Evolutionary conservation across 2,329 filamentous ascomycete species (phyloP).

Genomic region (Xylariaceae sp.): DNA sequence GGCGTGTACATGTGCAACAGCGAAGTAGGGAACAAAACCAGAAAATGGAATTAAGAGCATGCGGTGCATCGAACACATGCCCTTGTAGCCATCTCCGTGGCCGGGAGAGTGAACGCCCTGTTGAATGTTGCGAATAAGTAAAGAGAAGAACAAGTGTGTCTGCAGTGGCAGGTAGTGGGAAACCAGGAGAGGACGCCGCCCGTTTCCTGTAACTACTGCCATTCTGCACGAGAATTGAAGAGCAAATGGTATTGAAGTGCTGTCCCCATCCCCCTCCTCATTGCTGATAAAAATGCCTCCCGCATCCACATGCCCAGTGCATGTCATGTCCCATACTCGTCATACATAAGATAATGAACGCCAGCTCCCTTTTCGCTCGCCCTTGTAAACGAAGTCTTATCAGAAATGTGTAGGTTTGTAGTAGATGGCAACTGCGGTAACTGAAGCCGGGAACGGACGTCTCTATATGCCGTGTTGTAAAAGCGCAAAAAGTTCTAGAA

Average conservation of each 20-base stretch:
- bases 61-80: too few species aligned
- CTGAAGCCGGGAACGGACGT: too few species aligned
- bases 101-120: slow-evolving; percentile 12
- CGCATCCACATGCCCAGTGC: slow-evolving; percentile 18
- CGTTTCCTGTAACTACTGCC: slow-evolving; percentile 2
- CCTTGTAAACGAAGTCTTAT: too few species aligned
- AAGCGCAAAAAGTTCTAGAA: too few species aligned
- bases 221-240: slow-evolving; percentile 11
- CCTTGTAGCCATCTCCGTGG: slow-evolving; percentile 9
- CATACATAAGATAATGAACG: slow-evolving; percentile 29
- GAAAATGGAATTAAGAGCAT: slow-evolving; percentile 4
- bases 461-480: too few species aligned
- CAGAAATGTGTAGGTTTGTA: too few species aligned
- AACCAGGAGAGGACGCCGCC: too few species aligned
- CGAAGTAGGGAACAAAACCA: too few species aligned
- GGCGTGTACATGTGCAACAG: too few species aligned
- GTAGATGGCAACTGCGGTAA: too few species aligned
- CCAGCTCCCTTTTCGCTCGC: slow-evolving; percentile 23
- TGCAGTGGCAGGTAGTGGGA: slow-evolving; percentile 7
- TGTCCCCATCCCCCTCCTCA: slow-evolving; percentile 10
- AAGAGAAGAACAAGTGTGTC: slow-evolving; percentile 14
- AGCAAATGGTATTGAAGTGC: slow-evolving; percentile 14
- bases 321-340: slow-evolving; percentile 31
- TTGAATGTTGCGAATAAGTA: slow-evolving; percentile 16
- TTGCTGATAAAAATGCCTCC: slow-evolving; percentile 26